These are phyloP conservation scores for Leptographium galeiforme DNA, from an alignment of 2,329 filamentous ascomycete genomes.

Conservation along the genomic window DNA sequence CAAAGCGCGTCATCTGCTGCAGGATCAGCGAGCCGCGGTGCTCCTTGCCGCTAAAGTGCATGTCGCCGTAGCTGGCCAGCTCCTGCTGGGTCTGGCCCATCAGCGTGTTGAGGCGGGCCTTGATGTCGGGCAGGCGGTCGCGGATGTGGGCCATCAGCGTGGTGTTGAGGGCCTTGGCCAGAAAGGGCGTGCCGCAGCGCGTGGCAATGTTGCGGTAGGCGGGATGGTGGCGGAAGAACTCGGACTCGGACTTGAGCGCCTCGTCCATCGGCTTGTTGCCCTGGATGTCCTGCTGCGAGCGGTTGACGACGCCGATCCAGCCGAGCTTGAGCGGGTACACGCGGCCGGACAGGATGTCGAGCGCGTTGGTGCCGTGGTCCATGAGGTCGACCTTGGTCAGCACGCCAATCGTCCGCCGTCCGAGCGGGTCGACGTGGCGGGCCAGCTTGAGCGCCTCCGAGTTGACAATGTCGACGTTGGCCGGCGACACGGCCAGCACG, in stretches of 20 bases:
- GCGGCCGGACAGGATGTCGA: conserved; percentile 92
- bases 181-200: conserved; percentile 82
- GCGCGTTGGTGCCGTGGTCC: conserved; percentile 96
- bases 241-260: conserved; percentile 74
- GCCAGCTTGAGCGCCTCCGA: conserved; percentile 95
- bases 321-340: conserved; percentile 95
- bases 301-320: conserved; percentile 95
- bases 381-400: conserved; percentile 98
- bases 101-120: conserved; percentile 88
- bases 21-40: conserved; percentile 89
- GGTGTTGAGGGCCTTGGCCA: conserved; percentile 88
- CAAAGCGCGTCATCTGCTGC: conserved; percentile 96
- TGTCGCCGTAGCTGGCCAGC: conserved; percentile 92
- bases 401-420: conserved; percentile 95
- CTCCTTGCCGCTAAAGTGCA: conserved; percentile 94
- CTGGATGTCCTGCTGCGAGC: conserved; percentile 96
- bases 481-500: conserved; percentile 88
- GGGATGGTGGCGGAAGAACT: conserved; percentile 95
- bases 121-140: conserved; percentile 92
- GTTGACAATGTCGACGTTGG: conserved; percentile 96
- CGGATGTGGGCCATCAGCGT: conserved; percentile 95
- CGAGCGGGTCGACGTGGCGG: conserved; percentile 91
- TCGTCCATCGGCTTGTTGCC: conserved; percentile 90
- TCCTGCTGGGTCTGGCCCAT: conserved; percentile 99
- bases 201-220: conserved; percentile 93